Base-by-base conservation (phyloP, 1,284 basidiomycete species). In the Grifola frondosa region DNA sequence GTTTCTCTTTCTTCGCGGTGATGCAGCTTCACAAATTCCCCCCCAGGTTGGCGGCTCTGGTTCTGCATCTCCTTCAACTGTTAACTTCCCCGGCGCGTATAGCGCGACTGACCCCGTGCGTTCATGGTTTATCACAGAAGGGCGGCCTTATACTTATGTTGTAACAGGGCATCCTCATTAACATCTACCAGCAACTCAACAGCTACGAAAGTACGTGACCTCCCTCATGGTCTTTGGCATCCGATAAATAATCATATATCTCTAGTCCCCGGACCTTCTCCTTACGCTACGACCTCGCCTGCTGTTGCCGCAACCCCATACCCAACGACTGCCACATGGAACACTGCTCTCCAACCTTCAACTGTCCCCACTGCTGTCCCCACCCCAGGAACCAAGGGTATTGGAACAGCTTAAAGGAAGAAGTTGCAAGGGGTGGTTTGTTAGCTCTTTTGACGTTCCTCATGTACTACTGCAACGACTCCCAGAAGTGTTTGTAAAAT, bases 31-130 rank as follows among this genome's bases (percentile, higher is more conserved):
- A 20, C 22, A 11, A 3, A n/a, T 24, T n/a, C 11, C n/a, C n/a
- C 12, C 11, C n/a, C 19, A 47, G 51, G 46, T 63, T 33, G 61
- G 62, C 31, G 66, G 69, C 16, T 61, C 65, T 11, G 71, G 71
- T 31, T 63, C 65, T 10, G 69, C 67, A 13, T 61, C 49, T 24
- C 74, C 74, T 9, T 55, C 69, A 25, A 71, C 71, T 10, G 73
- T 76, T 43, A 68, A 63, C 40, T 64, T 76, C 57, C 73, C 74
- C 26, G 71, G 71, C 42, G 73, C 69, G 6, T 76, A 76, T 63
- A 58, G 55, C 33, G 66, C 68, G 22, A 54, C 45, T 11, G 72
- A 74, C 59, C 72, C 73, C 7, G 70, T 68, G 25, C 59, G 68
- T 30, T 12, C 26, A 25, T 3, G 31, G 42, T 4, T 9, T 10